Evolutionary conservation across 2,329 filamentous ascomycete genomes (phyloP).

Genomic region (Rhytidhysteron rufulum): DNA sequence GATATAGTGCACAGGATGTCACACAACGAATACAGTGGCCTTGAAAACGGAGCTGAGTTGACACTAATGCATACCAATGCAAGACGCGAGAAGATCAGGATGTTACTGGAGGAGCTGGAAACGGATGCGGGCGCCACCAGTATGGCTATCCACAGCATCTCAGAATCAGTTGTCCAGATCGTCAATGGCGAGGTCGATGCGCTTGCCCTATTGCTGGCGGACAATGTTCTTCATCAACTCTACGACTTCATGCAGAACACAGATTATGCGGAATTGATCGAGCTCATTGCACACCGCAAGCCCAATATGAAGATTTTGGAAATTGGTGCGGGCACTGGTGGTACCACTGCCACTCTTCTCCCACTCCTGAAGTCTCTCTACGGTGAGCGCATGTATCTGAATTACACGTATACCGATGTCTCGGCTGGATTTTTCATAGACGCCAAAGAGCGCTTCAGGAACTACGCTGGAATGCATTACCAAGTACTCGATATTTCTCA

Average conservation of each 20-base stretch:
- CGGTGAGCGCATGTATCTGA: constrained; percentile 11
- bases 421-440: constrained; percentile 5
- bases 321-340: constrained; percentile 7
- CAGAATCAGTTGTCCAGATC: too few species aligned
- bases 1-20: neutral
- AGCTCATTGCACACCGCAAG: neutral
- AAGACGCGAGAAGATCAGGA: too few species aligned
- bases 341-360: constrained; percentile 3
- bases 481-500: constrained; percentile 2
- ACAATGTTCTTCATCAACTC: constrained; percentile 3
- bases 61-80: neutral
- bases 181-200: neutral
- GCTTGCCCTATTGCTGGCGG: constrained; percentile 5
- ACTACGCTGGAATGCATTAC: constrained; percentile 1
- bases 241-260: constrained; percentile 1
- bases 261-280: neutral
- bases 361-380: neutral
- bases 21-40: constrained; percentile 1
- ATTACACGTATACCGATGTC: constrained; percentile 7
- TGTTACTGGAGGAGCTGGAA: too few species aligned
- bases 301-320: constrained; percentile 4
- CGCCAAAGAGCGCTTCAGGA: constrained; percentile 2
- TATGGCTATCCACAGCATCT: neutral
- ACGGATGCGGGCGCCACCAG: neutral
- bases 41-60: neutral